phyloP scores from a whole-genome alignment of 2,329 filamentous ascomycete genomes.

The Fusarium devonianum region DNA sequence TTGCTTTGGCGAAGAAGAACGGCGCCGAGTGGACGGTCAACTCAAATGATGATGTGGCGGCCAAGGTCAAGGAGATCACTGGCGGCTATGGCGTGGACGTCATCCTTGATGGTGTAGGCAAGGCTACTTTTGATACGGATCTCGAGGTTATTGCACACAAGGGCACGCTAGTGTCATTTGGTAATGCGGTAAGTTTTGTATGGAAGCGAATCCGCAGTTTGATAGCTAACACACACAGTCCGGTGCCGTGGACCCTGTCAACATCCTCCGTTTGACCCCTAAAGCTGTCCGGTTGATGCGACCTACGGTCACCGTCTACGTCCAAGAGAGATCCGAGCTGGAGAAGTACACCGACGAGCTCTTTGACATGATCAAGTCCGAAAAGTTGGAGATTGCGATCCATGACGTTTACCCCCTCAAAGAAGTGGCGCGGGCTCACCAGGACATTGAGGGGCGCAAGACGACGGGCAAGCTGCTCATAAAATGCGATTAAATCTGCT shows the following conservation, averaged over 20 bases:
- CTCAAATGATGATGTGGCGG: conserved; percentile 67
- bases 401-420: conserved; percentile 80
- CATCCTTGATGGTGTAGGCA: conserved; percentile 87
- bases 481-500: conserved; percentile 59
- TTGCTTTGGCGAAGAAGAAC: conserved; percentile 70
- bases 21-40: conserved; percentile 78
- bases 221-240: conserved; percentile 48
- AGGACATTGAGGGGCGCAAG: conserved; percentile 80
- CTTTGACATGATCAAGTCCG: conserved; percentile 72
- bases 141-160: conserved; percentile 78
- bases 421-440: conserved; percentile 75
- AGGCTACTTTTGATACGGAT: conserved; percentile 81
- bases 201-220: no score
- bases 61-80: conserved; percentile 72
- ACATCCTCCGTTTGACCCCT: conserved; percentile 61
- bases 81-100: conserved; percentile 75
- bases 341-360: conserved; percentile 75
- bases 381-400: conserved; percentile 74
- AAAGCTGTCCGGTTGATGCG: conserved; percentile 83
- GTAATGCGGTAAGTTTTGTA: conserved; percentile 70
- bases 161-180: conserved; percentile 79
- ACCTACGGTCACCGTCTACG: conserved; percentile 76
- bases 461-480: conserved; percentile 85
- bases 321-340: conserved; percentile 73
- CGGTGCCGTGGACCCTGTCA: conserved; percentile 77